Conservation (phyloP, 306 rosid species). For the Alnus glutinosa region DNA sequence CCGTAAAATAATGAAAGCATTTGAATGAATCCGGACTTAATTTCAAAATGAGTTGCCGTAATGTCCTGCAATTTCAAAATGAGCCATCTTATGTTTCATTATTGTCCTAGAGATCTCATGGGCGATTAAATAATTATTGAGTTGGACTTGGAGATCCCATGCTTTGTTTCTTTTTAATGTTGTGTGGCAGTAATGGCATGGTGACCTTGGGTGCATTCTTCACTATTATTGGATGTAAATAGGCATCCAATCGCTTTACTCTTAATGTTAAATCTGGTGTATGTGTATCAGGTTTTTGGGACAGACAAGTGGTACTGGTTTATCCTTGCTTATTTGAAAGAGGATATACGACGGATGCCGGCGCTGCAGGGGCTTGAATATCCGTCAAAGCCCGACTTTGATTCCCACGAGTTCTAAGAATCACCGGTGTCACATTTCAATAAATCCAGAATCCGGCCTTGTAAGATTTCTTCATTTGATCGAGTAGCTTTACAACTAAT, state of each 20-base stretch:
- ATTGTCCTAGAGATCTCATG: not conserved
- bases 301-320: conserved; percentile 86
- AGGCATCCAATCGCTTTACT: no score
- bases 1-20: no score
- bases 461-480: conserved; percentile 35
- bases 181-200: no score
- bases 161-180: not conserved
- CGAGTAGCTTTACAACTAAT: conserved; percentile 36
- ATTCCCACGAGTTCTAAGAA: conserved; percentile 71
- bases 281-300: conserved; percentile 78
- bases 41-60: no score
- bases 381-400: conserved; percentile 89
- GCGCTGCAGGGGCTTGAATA: conserved; percentile 95
- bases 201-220: no score
- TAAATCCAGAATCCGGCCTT: conserved; percentile 24
- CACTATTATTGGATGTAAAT: no score
- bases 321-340: conserved; percentile 89
- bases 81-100: not conserved
- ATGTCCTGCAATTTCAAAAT: no score
- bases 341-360: conserved; percentile 84
- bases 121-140: not conserved
- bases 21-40: no score
- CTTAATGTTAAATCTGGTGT: conserved; percentile 3
- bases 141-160: not conserved
- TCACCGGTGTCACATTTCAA: conserved; percentile 17